Conservation (phyloP, 495 filamentous ascomycete species). For the Antarctomyces pellizariae region DNA sequence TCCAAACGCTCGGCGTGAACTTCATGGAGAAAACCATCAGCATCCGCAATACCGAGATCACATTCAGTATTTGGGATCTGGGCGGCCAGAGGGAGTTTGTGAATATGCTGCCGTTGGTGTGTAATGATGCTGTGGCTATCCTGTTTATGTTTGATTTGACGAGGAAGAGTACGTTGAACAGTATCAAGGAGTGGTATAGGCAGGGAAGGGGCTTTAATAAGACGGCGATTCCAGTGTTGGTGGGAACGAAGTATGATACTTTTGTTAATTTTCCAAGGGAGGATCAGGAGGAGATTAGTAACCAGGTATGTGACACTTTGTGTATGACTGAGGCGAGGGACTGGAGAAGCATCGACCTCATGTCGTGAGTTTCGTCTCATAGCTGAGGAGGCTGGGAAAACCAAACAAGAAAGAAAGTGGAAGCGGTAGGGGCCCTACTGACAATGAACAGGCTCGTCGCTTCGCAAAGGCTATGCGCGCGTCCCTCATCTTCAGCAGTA, state of each 20-base stretch:
- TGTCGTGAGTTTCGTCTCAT: too few species aligned
- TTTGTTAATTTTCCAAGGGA: constrained; percentile 95
- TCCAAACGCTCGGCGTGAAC: constrained; percentile 94
- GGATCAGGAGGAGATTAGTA: constrained; percentile 94
- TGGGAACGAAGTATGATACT: constrained; percentile 96
- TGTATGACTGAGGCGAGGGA: not conserved
- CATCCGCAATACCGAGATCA: constrained; percentile 99
- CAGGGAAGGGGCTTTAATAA: constrained; percentile 98
- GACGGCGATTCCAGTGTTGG: constrained; percentile 89
- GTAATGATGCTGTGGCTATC: constrained; percentile 95
- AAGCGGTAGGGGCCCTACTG: not conserved
- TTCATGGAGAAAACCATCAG: constrained; percentile 99
- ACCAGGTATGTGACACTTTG: constrained; percentile 37
- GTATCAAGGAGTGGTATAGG: constrained; percentile 98
- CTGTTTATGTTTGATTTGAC: constrained; percentile 99
- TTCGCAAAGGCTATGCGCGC: constrained; percentile 98
- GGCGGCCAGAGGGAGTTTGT: constrained; percentile 97
- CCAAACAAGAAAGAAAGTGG: not conserved
- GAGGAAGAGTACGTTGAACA: constrained; percentile 91
- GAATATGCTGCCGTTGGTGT: constrained; percentile 96
- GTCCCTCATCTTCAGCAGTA: constrained; percentile 91
- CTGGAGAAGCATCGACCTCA: constrained; percentile 5
- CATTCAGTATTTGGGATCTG: constrained; percentile 97
- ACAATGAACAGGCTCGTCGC: constrained; percentile 53
- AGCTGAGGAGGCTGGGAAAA: too few species aligned